Percentiles rank a stretch among this genome's conserved stretches.
Evolutionary conservation across 108 stramenopile genomes (phyloP).

Genomic region (Nannochloropsis gaditana): DNA sequence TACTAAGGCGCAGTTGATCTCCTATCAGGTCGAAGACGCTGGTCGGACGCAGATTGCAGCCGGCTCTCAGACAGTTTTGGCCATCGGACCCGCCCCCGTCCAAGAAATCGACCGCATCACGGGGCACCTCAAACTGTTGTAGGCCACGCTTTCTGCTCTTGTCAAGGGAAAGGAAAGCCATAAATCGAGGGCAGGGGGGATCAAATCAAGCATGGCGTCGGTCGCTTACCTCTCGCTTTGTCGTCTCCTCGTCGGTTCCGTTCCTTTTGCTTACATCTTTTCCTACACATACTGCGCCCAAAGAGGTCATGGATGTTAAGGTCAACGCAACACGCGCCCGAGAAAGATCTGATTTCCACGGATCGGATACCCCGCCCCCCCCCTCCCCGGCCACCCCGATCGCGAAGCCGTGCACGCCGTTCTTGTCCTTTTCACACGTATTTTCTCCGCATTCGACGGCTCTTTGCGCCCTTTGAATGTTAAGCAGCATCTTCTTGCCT

Average conservation of each 20-base stretch:
- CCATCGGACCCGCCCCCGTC: slow-evolving; percentile 53
- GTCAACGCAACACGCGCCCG: not conserved
- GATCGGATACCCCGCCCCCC: not conserved
- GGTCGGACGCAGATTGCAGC: slow-evolving; percentile 54
- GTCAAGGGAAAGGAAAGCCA: not conserved
- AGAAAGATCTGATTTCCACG: not conserved
- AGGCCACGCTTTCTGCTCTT: not conserved
- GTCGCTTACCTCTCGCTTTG: not conserved
- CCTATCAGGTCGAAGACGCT: slow-evolving; percentile 41
- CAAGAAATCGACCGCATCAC: slow-evolving; percentile 46
- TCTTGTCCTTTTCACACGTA: not conserved
- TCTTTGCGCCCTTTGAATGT: not conserved
- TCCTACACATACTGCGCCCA: not conserved
- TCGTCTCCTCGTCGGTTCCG: not conserved
- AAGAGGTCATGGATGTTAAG: not conserved
- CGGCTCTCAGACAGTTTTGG: slow-evolving; percentile 52
- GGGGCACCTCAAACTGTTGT: slow-evolving; percentile 50
- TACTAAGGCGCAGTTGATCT: not conserved
- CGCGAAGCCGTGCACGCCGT: not conserved
- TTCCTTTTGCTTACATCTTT: not conserved
- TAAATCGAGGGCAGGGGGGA: not conserved
- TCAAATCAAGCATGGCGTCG: not conserved
- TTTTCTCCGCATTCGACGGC: not conserved
- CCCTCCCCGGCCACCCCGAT: not conserved
- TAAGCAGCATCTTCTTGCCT: too few species aligned